A percentile compares a stretch with the other conserved stretches of the same genome.
phyloP scores from a whole-genome alignment of 129 eudicot genomes.

The Tagetes patula region DNA sequence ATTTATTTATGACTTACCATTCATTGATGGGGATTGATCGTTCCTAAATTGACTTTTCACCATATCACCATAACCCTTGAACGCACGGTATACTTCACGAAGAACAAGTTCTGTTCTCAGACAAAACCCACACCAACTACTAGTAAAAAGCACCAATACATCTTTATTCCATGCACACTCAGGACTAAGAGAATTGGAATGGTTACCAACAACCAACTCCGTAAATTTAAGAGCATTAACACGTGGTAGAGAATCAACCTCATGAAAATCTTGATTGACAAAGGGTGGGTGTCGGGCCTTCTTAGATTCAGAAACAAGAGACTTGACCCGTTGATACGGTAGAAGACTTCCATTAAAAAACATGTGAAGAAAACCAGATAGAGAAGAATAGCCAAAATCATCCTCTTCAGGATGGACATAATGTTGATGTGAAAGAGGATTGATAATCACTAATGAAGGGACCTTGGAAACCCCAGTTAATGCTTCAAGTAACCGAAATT shows the following conservation, averaged over 20 bases:
- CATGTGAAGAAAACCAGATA: constrained; percentile 52
- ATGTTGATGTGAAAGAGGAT: constrained; percentile 68
- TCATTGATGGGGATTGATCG: constrained; percentile 32
- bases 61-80: constrained; percentile 52
- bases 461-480: constrained; percentile 48
- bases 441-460: constrained; percentile 67
- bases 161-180: constrained; percentile 56
- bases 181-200: constrained; percentile 42
- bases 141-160: constrained; percentile 77
- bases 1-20: constrained; percentile 43
- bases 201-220: constrained; percentile 69
- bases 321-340: constrained; percentile 67
- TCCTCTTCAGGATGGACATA: constrained; percentile 55
- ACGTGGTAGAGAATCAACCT: constrained; percentile 64
- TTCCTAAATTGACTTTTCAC: constrained; percentile 41
- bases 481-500: constrained; percentile 55
- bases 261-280: constrained; percentile 86
- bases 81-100: constrained; percentile 79
- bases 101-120: constrained; percentile 79
- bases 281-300: constrained; percentile 70
- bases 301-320: constrained; percentile 40
- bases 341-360: constrained; percentile 64
- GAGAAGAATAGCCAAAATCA: constrained; percentile 43
- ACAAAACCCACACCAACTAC: constrained; percentile 93
- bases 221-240: constrained; percentile 54